Conservation (phyloP, 805 yeast species). For the Suhomyces prunicola region DNA sequence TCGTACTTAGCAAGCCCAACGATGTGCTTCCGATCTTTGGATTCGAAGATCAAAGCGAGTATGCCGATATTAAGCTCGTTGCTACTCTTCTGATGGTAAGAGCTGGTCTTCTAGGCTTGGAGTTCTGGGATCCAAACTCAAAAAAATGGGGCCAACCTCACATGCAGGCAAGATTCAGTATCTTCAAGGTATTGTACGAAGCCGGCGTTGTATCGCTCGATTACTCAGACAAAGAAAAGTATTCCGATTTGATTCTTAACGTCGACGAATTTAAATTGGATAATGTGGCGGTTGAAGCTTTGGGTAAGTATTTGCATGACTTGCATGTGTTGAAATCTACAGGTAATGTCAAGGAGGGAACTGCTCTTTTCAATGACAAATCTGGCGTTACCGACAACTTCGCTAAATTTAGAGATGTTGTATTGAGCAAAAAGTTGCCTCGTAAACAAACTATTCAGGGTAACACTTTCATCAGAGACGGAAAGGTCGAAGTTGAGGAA, state of each 20-base stretch:
- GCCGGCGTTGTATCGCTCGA: slow-evolving; percentile 63
- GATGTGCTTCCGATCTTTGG: slow-evolving; percentile 73
- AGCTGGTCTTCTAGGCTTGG: slow-evolving; percentile 80
- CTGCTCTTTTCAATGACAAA: slow-evolving; percentile 59
- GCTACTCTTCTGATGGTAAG: slow-evolving; percentile 82
- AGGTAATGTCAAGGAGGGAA: slow-evolving; percentile 67
- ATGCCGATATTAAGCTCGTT: slow-evolving; percentile 59
- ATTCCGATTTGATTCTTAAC: slow-evolving; percentile 56
- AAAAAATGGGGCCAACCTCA: slow-evolving; percentile 93
- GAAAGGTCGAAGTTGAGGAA: slow-evolving; percentile 56
- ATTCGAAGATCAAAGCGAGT: slow-evolving; percentile 52
- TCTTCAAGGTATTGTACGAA: slow-evolving; percentile 68
- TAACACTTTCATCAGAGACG: slow-evolving; percentile 52
- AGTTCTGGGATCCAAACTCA: slow-evolving; percentile 81
- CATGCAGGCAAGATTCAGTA: slow-evolving; percentile 89
- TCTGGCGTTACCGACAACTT: slow-evolving; percentile 66
- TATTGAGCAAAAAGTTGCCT: slow-evolving; percentile 71
- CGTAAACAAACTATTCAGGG: slow-evolving; percentile 84
- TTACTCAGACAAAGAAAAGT: slow-evolving; percentile 43
- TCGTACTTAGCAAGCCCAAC: slow-evolving; percentile 59
- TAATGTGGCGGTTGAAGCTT: slow-evolving; percentile 68
- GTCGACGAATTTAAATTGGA: slow-evolving; percentile 62
- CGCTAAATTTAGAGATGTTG: slow-evolving; percentile 63
- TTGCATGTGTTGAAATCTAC: slow-evolving; percentile 79
- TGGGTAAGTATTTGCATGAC: slow-evolving; percentile 65